A percentile compares a stretch with the other conserved stretches of the same genome.
Conservation (phyloP, 306 rosid genomes). For the Styphnolobium japonicum region DNA sequence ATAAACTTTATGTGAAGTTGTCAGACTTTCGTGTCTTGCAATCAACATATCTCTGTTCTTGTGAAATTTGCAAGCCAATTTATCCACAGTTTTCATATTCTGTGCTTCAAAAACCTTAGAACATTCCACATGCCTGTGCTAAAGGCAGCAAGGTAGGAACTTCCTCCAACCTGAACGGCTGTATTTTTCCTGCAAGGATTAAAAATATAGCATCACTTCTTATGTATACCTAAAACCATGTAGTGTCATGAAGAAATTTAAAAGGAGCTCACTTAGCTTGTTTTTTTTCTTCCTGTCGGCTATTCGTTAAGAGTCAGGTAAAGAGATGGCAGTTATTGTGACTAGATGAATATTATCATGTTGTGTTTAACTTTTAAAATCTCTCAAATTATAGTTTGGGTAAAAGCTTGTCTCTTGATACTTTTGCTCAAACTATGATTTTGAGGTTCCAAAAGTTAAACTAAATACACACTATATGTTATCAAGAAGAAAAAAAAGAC, state of each 20-base stretch:
- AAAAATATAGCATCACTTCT: neutral
- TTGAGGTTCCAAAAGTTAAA: too few relatives aligned
- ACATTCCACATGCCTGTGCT: neutral
- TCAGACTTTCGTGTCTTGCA: neutral
- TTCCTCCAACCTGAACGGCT: slow-evolving; percentile 45
- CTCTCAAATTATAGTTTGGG: too few relatives aligned
- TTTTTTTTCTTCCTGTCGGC: neutral
- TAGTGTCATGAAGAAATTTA: neutral
- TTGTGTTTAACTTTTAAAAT: too few relatives aligned
- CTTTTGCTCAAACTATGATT: too few relatives aligned
- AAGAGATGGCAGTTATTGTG: neutral
- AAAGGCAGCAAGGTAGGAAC: slow-evolving; percentile 35
- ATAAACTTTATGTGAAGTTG: neutral
- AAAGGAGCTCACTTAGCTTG: neutral
- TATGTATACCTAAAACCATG: neutral
- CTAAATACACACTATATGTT: too few relatives aligned
- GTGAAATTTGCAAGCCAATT: neutral
- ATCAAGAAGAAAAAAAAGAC: neutral
- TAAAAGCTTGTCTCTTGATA: too few relatives aligned
- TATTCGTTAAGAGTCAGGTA: neutral
- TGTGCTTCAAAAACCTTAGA: neutral
- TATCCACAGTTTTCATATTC: neutral
- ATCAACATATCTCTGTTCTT: neutral
- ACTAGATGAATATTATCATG: neutral
- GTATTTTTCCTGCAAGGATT: slow-evolving; percentile 33